Evolutionary conservation across 208 protist species (phyloP).

Genomic region (Acanthamoeba royreba): DNA sequence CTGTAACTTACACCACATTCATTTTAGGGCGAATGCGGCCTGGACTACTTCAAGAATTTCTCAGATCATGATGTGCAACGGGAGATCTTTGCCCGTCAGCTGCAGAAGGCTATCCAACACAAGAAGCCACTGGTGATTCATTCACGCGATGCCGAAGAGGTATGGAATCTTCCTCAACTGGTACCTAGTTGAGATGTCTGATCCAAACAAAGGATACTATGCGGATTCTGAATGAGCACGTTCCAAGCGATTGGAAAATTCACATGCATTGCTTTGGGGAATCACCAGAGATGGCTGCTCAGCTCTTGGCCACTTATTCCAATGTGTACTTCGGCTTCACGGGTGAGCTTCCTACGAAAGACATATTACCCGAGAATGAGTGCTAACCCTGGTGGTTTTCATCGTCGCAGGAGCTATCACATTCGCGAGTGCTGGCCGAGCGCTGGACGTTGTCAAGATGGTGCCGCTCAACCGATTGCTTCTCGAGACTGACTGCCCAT

Average conservation of each 20-base stretch:
- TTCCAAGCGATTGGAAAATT: background rate
- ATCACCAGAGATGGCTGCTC: background rate
- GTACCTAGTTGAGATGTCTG: no score
- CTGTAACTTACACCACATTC: background rate
- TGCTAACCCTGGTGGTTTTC: background rate
- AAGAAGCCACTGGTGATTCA: constrained; percentile 5
- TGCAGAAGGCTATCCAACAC: background rate
- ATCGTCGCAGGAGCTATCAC: background rate
- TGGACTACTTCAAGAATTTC: constrained; percentile 31
- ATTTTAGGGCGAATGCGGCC: background rate
- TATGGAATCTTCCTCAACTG: background rate
- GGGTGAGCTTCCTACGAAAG: background rate
- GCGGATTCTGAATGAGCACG: background rate
- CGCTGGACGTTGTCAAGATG: background rate
- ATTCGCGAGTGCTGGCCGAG: background rate
- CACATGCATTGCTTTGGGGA: constrained; percentile 15
- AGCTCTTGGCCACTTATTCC: background rate
- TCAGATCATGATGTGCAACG: background rate
- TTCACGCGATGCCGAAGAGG: background rate
- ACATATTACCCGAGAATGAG: no score
- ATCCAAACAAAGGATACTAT: background rate
- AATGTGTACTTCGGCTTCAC: constrained; percentile 14
- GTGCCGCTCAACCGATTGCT: background rate
- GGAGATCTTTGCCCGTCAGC: background rate
- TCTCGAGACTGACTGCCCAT: background rate